phyloP scores from a whole-genome alignment of 345 rosid genomes.

The Populus alba region DNA sequence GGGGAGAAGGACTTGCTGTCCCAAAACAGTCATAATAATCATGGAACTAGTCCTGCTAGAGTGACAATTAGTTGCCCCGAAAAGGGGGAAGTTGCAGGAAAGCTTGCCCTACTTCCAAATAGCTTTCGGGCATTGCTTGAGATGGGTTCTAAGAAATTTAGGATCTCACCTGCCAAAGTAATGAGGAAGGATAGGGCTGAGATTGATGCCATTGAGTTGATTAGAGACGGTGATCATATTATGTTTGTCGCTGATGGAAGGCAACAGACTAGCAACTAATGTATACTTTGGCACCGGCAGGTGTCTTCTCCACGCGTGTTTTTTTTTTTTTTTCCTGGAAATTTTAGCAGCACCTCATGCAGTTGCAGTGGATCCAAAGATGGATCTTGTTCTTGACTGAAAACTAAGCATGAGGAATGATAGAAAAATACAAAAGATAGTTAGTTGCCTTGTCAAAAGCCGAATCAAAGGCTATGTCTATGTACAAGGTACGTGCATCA shows the following conservation, averaged over 20 bases:
- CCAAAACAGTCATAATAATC: conserved; percentile 22
- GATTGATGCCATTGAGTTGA: conserved; percentile 63
- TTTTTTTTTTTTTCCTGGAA: background rate
- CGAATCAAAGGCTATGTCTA: no score
- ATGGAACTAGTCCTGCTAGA: conserved; percentile 33
- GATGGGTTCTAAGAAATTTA: conserved; percentile 58
- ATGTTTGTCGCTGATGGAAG: conserved; percentile 34
- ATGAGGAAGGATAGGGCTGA: conserved; percentile 53
- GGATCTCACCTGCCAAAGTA: conserved; percentile 47
- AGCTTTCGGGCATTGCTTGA: conserved; percentile 58
- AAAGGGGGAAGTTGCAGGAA: conserved; percentile 45
- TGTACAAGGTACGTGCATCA: no score
- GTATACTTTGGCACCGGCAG: background rate
- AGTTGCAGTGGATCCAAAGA: background rate
- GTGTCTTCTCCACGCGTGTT: background rate
- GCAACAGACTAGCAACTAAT: background rate
- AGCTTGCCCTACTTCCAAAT: conserved; percentile 61
- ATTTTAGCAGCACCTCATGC: background rate
- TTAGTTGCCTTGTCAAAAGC: no score
- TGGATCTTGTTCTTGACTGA: background rate
- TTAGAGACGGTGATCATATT: conserved; percentile 85
- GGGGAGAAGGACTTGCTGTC: conserved; percentile 36
- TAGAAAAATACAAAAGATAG: no score
- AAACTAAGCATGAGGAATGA: no score
- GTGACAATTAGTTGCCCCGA: conserved; percentile 67